Base-by-base conservation (phyloP, 2,329 filamentous ascomycete genomes). In the Hypomyces perniciosus region DNA sequence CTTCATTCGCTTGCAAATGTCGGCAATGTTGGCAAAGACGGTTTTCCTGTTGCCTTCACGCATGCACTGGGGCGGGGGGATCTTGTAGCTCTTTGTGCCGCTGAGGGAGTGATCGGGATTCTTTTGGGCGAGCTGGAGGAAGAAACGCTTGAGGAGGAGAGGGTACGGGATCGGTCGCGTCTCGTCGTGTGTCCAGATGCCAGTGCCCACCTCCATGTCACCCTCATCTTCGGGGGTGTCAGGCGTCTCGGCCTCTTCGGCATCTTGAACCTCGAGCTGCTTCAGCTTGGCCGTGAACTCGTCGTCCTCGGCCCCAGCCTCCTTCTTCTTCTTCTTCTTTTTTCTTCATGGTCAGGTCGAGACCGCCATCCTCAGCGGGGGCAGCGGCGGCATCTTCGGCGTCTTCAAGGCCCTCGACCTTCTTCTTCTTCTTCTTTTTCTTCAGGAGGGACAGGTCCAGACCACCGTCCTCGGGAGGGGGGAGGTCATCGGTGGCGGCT, bases 41-140 rank as follows among this genome's bases (percentile, higher is more conserved):
- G 93, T 99, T 85, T 95, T 95, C 83, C 96, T 95, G 84, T 99
- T 99, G 70, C 93, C 93, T 90, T 99, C 93, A 76, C 93, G 91
- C 67, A 97, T 84, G 76, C 93, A 97, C 78, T 99, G 93, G 46
- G 93, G 93, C 48, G 93, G 93, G 47, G 93, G 93, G 62, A 99
- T 99, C 84, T 97, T 97, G 84, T 97, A 99, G 72, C 88, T 95
- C 80, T 90, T 93, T 65, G 85, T 84, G 59, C 90, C 90, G 68
- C 84, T 88, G 56, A 88, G 86, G 58, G 92, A 86, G 65, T 97
- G 86, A 69, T 99, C 93, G 62, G 93, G 93, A 78, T 99, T 95
- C 79, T 95, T 91, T 73, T 92, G 88, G 72, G 93, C 85, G 57
- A 99, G 84, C 60, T 95, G 86, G 67, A 83, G 86, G 82, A 96